These are phyloP conservation scores for Tolypocladium amazonense DNA, from an alignment of 2,329 filamentous ascomycete species.

Conservation along the genomic window DNA sequence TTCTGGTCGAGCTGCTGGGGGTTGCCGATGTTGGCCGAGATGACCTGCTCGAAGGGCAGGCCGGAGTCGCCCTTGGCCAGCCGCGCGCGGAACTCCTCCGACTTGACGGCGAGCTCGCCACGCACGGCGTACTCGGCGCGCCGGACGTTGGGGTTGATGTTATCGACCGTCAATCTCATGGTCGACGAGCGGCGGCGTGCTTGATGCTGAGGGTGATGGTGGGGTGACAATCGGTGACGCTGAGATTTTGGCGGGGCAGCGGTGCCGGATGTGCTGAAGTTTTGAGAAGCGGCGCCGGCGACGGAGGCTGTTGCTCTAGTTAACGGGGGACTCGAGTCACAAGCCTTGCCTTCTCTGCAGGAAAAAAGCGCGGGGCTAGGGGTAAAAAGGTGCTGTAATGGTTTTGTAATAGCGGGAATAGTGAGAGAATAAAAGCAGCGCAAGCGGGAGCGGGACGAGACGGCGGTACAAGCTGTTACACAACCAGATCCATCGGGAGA, in stretches of 20 bases:
- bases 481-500: not conserved
- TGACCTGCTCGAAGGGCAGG: slow-evolving; percentile 81
- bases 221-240: not conserved
- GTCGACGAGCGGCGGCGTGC: slow-evolving; percentile 24
- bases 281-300: not conserved
- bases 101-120: slow-evolving; percentile 87
- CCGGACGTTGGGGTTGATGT: slow-evolving; percentile 85
- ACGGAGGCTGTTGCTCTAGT: not conserved
- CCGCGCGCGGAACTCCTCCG: slow-evolving; percentile 76
- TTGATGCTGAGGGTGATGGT: slow-evolving; percentile 14
- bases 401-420: not conserved
- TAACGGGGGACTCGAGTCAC: not conserved
- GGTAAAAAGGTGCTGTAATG: not conserved
- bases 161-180: slow-evolving; percentile 58
- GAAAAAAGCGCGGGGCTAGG: not conserved
- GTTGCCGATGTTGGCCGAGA: slow-evolving; percentile 98
- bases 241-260: slow-evolving; percentile 5
- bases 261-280: not conserved
- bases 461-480: not conserved
- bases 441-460: not conserved
- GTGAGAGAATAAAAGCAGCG: not conserved
- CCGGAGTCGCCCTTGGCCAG: slow-evolving; percentile 46
- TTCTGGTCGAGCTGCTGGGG: slow-evolving; percentile 98
- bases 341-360: not conserved
- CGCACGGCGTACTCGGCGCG: slow-evolving; percentile 92